A percentile compares a stretch with the other conserved stretches of the same genome.
These are phyloP conservation scores for Cutaneotrichosporon sp. DNA, from an alignment of 1,284 basidiomycete species.

Conservation along the genomic window DNA sequence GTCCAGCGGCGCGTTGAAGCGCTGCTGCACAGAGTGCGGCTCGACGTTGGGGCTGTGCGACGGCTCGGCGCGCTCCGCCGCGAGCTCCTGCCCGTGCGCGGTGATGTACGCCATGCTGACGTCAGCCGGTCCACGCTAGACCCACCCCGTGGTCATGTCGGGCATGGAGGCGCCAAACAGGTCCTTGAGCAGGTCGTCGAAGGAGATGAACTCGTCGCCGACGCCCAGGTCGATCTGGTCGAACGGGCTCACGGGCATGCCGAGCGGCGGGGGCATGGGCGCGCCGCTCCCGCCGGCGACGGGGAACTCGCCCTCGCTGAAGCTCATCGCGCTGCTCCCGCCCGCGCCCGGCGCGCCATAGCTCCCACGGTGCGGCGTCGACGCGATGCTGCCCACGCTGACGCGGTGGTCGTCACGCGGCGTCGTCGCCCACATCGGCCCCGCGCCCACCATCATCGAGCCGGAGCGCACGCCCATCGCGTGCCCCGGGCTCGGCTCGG, in stretches of 20 bases:
- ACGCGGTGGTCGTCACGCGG: not conserved
- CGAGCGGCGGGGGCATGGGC: no score
- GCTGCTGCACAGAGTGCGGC: conserved; percentile 19
- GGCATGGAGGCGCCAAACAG: conserved; percentile 15
- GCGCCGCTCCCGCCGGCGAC: no score
- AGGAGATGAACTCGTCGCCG: conserved; percentile 10
- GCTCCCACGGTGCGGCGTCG: not conserved
- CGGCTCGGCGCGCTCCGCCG: not conserved
- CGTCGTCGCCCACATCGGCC: not conserved
- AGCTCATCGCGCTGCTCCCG: not conserved
- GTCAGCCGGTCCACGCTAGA: not conserved
- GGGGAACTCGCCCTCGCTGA: not conserved
- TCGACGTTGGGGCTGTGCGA: conserved; percentile 17
- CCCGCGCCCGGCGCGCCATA: not conserved
- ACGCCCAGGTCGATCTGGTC: conserved; percentile 4
- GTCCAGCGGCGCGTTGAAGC: conserved; percentile 20
- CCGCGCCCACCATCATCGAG: not conserved
- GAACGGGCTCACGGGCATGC: not conserved
- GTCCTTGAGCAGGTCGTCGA: conserved; percentile 21
- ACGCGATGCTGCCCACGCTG: not conserved
- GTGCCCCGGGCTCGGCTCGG: not conserved
- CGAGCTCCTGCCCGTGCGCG: not conserved
- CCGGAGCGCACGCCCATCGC: not conserved
- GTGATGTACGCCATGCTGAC: conserved; percentile 9
- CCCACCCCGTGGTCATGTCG: conserved; percentile 5